Conservation (phyloP, 352 stramenopile species). For the Phytophthora fragariaefolia region DNA sequence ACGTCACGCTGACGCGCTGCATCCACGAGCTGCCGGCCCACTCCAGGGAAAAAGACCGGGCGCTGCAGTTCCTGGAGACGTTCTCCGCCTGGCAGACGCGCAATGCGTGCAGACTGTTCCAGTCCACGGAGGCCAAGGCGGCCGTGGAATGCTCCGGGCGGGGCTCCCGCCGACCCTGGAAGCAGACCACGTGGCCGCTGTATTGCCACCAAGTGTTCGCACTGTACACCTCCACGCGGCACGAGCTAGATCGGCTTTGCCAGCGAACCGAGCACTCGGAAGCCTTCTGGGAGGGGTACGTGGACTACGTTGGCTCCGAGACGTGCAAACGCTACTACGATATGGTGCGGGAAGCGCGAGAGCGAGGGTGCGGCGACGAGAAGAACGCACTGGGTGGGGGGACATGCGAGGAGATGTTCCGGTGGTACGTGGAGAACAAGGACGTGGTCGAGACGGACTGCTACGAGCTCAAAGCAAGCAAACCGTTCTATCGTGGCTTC, state of each 20-base stretch:
- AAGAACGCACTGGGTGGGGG: background rate
- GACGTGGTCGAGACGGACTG: constrained; percentile 56
- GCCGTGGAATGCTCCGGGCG: constrained; percentile 49
- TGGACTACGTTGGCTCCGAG: constrained; percentile 56
- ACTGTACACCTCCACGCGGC: constrained; percentile 53
- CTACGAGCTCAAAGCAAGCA: constrained; percentile 32
- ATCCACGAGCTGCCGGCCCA: constrained; percentile 21
- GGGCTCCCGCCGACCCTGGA: constrained; percentile 54
- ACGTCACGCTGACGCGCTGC: constrained; percentile 46
- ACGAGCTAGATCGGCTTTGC: constrained; percentile 56
- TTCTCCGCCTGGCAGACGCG: constrained; percentile 58
- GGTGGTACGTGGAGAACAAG: constrained; percentile 58
- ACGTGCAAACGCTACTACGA: constrained; percentile 73
- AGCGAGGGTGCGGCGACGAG: constrained; percentile 33
- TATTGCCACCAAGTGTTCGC: constrained; percentile 68
- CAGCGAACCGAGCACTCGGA: constrained; percentile 48
- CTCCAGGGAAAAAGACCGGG: constrained; percentile 24
- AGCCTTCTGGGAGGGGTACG: constrained; percentile 68
- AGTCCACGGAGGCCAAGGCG: constrained; percentile 54
- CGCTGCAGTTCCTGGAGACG: constrained; percentile 42
- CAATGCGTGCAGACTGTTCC: constrained; percentile 59
- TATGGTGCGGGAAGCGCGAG: constrained; percentile 44
- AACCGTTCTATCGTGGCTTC: constrained; percentile 39
- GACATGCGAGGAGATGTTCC: constrained; percentile 50
- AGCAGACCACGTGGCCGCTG: constrained; percentile 50